Evolutionary conservation across 495 filamentous ascomycete species (phyloP).

Genomic region (Rhypophila decipiens): DNA sequence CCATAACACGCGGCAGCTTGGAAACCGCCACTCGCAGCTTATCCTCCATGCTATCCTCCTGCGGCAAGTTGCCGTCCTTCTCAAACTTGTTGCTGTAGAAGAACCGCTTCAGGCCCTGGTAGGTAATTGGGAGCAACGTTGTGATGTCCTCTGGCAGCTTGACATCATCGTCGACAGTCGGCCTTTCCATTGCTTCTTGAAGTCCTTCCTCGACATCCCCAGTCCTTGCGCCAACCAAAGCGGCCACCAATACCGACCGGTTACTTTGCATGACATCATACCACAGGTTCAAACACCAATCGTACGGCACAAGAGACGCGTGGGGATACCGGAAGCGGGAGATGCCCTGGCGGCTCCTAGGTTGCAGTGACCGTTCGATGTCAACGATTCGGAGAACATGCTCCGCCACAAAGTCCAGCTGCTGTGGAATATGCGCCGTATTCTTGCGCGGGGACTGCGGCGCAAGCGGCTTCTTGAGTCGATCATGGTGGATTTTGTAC

Average conservation of each 20-base stretch:
- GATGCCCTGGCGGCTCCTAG: neutral
- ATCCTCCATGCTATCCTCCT: neutral
- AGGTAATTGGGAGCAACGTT: neutral
- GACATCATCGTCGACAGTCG: neutral
- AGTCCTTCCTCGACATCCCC: neutral
- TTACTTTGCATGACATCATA: neutral
- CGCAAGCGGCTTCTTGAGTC: slow-evolving; percentile 6
- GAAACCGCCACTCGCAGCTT: neutral
- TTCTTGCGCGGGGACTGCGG: slow-evolving; percentile 13
- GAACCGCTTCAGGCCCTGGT: neutral
- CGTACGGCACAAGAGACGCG: slow-evolving; percentile 10
- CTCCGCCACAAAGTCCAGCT: slow-evolving; percentile 1
- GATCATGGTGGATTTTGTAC: slow-evolving; percentile 3
- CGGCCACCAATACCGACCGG: neutral
- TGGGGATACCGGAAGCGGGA: slow-evolving; percentile 7
- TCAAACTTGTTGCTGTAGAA: neutral
- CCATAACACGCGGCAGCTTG: neutral
- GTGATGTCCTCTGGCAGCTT: neutral
- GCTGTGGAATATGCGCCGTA: slow-evolving; percentile 4
- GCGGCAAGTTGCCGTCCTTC: neutral
- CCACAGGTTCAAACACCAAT: slow-evolving; percentile 15
- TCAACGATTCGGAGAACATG: slow-evolving; percentile 3
- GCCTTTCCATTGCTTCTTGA: neutral
- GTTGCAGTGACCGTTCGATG: neutral
- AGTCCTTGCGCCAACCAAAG: neutral